Base-by-base conservation (phyloP, 2,329 filamentous ascomycete species). In the Epichloe uncinata region DNA sequence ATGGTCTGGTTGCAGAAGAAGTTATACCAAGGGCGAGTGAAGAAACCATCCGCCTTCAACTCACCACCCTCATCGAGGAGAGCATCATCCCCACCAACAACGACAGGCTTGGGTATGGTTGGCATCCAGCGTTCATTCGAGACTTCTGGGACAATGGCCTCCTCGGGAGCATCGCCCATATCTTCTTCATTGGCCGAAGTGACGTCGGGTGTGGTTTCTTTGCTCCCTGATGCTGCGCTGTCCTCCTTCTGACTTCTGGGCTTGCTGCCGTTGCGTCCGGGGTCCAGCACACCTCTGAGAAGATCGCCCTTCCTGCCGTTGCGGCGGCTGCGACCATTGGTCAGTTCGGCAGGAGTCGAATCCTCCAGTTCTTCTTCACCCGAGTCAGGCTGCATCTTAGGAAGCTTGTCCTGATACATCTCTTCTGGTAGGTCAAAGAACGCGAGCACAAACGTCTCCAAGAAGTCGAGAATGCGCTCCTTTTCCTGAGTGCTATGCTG, bases 1-100 rank as follows among this genome's bases (percentile, higher is more conserved):
- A 98, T 84, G 3, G 85, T 87, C 59, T 88, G 79, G 65, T 96
- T 97, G 64, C 84, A 84, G 70, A 94, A 98, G 63, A 97, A 81
- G 63, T 91, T 91, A 71, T 88, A 95, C 67, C 80, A 82, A 11
- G 82, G 81, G 44, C 90, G 85, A 57, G 77, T 76, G 67, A 93
- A 95, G 51, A 86, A 82, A 47, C 89, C 85, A 53, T 95, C 88
- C 53, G 69, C 85, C 73, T 77, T 91, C 59, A 78, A 78, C 67
- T 75, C 81, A 61, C 75, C 79, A 56, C 78, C 80, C 38, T 71
- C 75, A 61, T 73, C 78, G 65, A 70, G 73, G 61, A 69, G 71
- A 58, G 59, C 78, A 69, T 70, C 83, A 69, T 67, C 78, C 30
- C 63, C 61, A 34, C 64, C 65, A 2, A 77, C 67, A 2, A 81